Evolutionary conservation across 1,284 basidiomycete genomes (phyloP).

Genomic region (Marasmius tenuissimus): DNA sequence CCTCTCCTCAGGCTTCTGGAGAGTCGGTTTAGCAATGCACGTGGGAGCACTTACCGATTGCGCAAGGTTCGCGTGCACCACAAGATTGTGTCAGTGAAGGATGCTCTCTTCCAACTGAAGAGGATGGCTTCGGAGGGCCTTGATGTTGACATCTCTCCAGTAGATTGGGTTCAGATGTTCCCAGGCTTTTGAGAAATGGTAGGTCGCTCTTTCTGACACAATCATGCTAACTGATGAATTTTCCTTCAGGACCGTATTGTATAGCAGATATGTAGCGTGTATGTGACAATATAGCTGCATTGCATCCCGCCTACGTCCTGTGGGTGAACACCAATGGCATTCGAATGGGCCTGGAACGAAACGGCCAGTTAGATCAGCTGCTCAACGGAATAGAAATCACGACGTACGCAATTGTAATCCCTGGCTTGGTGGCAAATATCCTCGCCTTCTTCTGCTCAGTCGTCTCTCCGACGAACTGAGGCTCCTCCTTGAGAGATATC

Average conservation of each 20-base stretch:
- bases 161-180: background rate
- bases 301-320: constrained; percentile 17
- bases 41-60: background rate
- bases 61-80: background rate
- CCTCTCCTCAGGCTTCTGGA: background rate
- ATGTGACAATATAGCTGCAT: background rate
- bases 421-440: constrained; percentile 32
- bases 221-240: too few species aligned
- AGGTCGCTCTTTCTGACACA: too few species aligned
- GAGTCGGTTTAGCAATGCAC: background rate
- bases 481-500: constrained; percentile 50
- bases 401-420: constrained; percentile 43
- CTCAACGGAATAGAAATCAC: background rate
- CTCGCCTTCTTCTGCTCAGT: constrained; percentile 44
- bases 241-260: too few species aligned
- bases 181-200: background rate
- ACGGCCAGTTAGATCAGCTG: background rate
- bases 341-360: constrained; percentile 4
- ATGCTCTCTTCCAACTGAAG: background rate
- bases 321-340: constrained; percentile 11
- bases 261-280: background rate
- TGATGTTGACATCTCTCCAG: background rate
- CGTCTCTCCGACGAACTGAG: constrained; percentile 45
- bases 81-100: background rate
- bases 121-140: background rate